Base-by-base conservation (phyloP, 768 basidiomycete genomes). In the Lentinula sp. region DNA sequence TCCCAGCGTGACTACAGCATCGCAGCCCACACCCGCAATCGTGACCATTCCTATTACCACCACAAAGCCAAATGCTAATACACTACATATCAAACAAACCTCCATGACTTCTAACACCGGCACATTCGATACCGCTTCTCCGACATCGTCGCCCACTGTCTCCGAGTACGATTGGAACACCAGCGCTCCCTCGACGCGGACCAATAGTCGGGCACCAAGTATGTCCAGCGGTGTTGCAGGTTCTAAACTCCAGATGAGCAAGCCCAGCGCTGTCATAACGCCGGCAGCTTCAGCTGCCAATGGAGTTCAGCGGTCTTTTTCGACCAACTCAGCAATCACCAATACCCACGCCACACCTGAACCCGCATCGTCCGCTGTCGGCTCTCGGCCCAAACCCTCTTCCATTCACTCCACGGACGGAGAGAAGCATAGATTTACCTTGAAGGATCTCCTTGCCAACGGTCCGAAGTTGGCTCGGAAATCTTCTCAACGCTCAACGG, bases 391-490 rank as follows among this genome's bases (percentile, higher is more conserved):
- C 62, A 81, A 76, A 64, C 68, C 79, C 58, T 61, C 76, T 60
- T 73, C 82, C 69, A 61, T 86, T 65, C 72, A 81, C 72, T 76
- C 82, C 15, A 84, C 86, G 59, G 83, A 85, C 46, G 77, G 76
- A 5, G 79, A 82, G 41, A 77, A 77, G 50, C 87, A 90, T 70
- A 90, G 85, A 73, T 95, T 95, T 75, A 90, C 81, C 45, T 82
- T 97, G 67, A 95, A 90, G 60, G 81, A 95, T 70, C 81, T 97
- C 32, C 81, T 95, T 62, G 78, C 78, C 23, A 78, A 76, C 50
- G 86, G 84, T 0, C 90, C 93, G 28, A 96, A 93, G 75, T 79
- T 96, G 33, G 75, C 77, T 35, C 77, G 95, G 64, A 87, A 80
- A 66, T 77, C 82, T 0, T 91, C 91, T 0, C 86, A 87, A 67